These are phyloP conservation scores for Esteya vermicola DNA, from an alignment of 2,329 filamentous ascomycete genomes.

Conservation along the genomic window DNA sequence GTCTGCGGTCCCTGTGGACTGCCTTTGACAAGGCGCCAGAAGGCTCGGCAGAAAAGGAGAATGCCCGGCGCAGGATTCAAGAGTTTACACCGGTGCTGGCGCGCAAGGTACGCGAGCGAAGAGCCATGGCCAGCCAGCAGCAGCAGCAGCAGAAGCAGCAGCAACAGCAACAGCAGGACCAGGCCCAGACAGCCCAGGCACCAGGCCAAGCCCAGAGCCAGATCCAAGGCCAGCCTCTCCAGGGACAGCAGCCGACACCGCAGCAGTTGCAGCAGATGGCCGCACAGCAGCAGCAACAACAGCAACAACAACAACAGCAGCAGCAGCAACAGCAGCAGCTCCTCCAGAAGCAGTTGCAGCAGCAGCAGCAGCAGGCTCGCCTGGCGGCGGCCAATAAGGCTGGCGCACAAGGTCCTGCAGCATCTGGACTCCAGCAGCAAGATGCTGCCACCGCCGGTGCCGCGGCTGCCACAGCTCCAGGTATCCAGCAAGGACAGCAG, in stretches of 20 bases:
- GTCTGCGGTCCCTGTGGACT: conserved; percentile 38
- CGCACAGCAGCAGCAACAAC: too few species aligned
- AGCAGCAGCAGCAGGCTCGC: conserved; percentile 4
- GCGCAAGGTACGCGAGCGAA: conserved; percentile 10
- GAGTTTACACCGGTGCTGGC: conserved; percentile 45
- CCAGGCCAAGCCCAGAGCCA: conserved; percentile 2
- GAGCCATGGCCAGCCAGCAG: conserved; percentile 2
- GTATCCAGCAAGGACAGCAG: conserved; percentile 6
- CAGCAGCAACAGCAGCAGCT: conserved; percentile 5
- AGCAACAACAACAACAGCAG: background rate
- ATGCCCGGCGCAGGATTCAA: conserved; percentile 40
- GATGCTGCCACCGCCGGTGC: too few species aligned
- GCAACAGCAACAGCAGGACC: conserved; percentile 3
- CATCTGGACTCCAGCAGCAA: conserved; percentile 9
- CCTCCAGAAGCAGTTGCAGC: conserved; percentile 7
- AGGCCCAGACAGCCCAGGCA: background rate
- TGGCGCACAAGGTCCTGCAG: too few species aligned
- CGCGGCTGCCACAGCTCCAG: conserved; percentile 7
- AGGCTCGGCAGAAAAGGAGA: conserved; percentile 32
- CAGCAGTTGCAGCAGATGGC: conserved; percentile 2
- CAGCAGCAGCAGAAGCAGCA: conserved; percentile 3
- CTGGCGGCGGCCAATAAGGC: too few species aligned
- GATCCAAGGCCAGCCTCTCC: background rate
- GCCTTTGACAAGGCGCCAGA: conserved; percentile 32
- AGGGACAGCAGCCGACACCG: conserved; percentile 1